Evolutionary conservation across 2,329 filamentous ascomycete genomes (phyloP).

Genomic region (Stagonosporopsis cucurbitacearum): DNA sequence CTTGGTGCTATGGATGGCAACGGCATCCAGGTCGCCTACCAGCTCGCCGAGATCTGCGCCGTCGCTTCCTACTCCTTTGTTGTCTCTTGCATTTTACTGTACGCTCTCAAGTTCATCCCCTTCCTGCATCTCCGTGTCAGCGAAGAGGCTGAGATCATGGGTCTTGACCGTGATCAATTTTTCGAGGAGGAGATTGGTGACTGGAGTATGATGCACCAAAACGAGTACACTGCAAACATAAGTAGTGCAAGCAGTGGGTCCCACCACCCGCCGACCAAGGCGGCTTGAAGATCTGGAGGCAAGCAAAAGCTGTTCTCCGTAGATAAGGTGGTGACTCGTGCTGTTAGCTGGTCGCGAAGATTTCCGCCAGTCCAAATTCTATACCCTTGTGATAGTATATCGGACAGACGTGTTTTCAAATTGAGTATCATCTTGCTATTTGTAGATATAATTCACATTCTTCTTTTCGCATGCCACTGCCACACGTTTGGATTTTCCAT

Average conservation of each 20-base stretch:
- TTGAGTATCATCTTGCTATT: background rate
- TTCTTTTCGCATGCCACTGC: background rate
- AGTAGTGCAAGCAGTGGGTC: constrained; percentile 35
- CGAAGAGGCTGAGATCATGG: constrained; percentile 63
- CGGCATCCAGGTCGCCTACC: constrained; percentile 62
- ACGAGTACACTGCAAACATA: constrained; percentile 27
- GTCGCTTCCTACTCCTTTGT: constrained; percentile 62
- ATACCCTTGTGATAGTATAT: background rate
- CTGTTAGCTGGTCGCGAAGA: background rate
- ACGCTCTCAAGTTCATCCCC: constrained; percentile 61
- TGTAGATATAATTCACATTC: constrained; percentile 3
- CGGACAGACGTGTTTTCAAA: background rate
- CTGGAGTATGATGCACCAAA: constrained; percentile 51
- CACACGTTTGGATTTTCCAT: background rate
- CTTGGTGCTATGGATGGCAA: constrained; percentile 62
- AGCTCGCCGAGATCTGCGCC: constrained; percentile 63
- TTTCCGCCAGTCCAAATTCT: background rate
- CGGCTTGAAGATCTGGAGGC: background rate
- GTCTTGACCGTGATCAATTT: constrained; percentile 63
- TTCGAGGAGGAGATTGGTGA: constrained; percentile 64
- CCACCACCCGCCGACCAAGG: constrained; percentile 1
- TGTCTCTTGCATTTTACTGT: constrained; percentile 60
- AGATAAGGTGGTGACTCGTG: background rate
- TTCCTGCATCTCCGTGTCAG: constrained; percentile 61
- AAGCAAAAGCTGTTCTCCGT: background rate